phyloP scores from a whole-genome alignment of 1,139 yeast genomes.

The Debaryomyces subglobosus region DNA sequence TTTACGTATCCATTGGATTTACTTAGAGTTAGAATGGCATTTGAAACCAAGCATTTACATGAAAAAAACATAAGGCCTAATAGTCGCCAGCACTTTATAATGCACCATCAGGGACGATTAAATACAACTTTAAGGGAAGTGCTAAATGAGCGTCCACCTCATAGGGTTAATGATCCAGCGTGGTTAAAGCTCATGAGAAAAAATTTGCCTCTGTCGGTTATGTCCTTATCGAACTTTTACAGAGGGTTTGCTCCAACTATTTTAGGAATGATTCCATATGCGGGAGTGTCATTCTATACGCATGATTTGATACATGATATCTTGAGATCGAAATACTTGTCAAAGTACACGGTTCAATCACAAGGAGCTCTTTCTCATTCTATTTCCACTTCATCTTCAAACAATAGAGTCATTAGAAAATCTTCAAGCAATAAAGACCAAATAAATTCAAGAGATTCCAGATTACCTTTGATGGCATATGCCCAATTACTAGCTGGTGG shows the following conservation, averaged over 20 bases:
- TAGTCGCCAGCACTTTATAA: conserved; percentile 23
- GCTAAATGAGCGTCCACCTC: conserved; percentile 63
- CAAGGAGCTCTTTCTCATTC: not conserved
- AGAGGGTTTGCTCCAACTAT: conserved; percentile 95
- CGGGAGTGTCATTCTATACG: conserved; percentile 95
- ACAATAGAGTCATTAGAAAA: conserved; percentile 22
- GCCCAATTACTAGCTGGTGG: conserved; percentile 97
- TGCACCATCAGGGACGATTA: conserved; percentile 53
- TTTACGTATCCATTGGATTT: conserved; percentile 92
- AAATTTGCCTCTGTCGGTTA: conserved; percentile 37
- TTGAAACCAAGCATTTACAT: conserved; percentile 61
- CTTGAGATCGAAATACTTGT: conserved; percentile 59
- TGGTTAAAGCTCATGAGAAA: conserved; percentile 40
- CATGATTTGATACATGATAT: conserved; percentile 91
- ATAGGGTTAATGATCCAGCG: conserved; percentile 36
- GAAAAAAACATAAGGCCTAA: conserved; percentile 18
- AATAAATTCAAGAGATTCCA: conserved; percentile 48
- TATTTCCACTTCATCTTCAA: conserved; percentile 7
- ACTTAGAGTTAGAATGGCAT: conserved; percentile 88
- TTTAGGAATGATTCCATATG: conserved; percentile 95
- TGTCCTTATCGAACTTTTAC: conserved; percentile 71
- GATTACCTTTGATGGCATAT: conserved; percentile 79
- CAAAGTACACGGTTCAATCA: conserved; percentile 56
- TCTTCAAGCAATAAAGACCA: conserved; percentile 22
- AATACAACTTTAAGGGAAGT: conserved; percentile 56